Evolutionary conservation across 768 basidiomycete genomes (phyloP), one percentile per base, ranked within the genome.

Genomic region (button mushroom (Agaricus bisporus)): DNA sequence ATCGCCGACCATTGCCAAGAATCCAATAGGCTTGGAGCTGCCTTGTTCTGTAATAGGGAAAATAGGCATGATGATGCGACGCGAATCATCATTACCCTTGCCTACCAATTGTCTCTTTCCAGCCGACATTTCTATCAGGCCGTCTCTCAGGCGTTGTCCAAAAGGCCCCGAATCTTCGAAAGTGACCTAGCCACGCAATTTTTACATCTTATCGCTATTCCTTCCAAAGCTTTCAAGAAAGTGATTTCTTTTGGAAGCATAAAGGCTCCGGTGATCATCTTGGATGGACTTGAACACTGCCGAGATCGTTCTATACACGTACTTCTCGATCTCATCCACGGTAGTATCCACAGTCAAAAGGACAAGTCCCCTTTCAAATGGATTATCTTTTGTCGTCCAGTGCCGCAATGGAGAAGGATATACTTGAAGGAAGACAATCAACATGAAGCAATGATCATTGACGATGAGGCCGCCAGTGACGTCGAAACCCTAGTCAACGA

Each of bases 341-440:
- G 37, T 14, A 37, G 20, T 17, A 22, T 48, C 20, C 35, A 37
- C 22, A 17, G 7, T 8, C 46, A 22, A 5, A 14, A 32, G 10
- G 25, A 48, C 47, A 48, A 48, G 20, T 48, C 32, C 15, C 47
- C 47, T 5, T 48, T 49, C 48, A 28, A 26, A 9, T 49, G 48
- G 48, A 10, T 49, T 9, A 11, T 49, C 28, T 41, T 20, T 15
- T 22, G 48, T 26, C 48, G 48, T 17, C 25, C 48, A 14, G 38
- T 41, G 17, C 25, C 20, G 26, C 48, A 37, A 12, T 49, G 38
- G 38, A 14, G 20, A n/a, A 28, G 11, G 2, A 28, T 41, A 15
- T 17, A 26, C 5, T 15, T 41, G 22, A 25, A 25, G n/a, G 9
- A 38, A 29, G 6, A 8, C 6, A 41, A 25, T 29, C 20, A 26